Base-by-base conservation (phyloP, 2,329 filamentous ascomycete species). In the Aotearoamyces nothofagi region DNA sequence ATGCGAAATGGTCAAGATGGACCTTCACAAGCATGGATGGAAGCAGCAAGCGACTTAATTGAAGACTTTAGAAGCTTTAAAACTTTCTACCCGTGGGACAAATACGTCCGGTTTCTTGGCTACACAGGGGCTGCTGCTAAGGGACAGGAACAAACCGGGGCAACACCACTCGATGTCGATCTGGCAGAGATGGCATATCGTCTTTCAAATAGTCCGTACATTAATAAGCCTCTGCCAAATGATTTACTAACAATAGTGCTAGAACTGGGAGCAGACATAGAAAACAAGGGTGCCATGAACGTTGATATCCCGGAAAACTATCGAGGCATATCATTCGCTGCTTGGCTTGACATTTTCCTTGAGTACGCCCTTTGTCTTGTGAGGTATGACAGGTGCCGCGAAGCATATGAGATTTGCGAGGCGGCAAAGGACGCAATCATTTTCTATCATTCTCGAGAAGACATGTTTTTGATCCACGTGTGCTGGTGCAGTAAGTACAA, bases 271-370 rank as follows among this genome's bases (percentile, higher is more conserved):
- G 41, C 37, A 4, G 35, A 42, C 20, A 26, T 38, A 14, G 36
- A 40, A 5, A 28, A 33, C 20, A 31, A 28, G 8, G 31, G 30
- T 28, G 26, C 20, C 15, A 20, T 32, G 8, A 17, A 31, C 12
- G 30, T 32, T n/a, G 34, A 40, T 10, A 29, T 49, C 19, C 46
- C 47, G 5, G 31, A 39, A 15, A 40, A 47, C 34, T 86, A 83
- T 46, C 76, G 82, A 39, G 79, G 78, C 5, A 80, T 96, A 26
- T 60, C 73, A 0, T 93, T 96, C 46, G 63, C 75, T 33, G 66
- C 73, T 26, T 98, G 90, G 90, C 66, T 94, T 3, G 80, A 92
- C 40, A 64, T 93, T 1, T 93, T 98, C 47, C 66, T 92, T 19
- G 80, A 90, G 44, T 92, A 92, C 47, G 79, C 84, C 3, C 63